These are phyloP conservation scores for Solanum rostratum DNA, from an alignment of 257 asterid species.

Conservation along the genomic window DNA sequence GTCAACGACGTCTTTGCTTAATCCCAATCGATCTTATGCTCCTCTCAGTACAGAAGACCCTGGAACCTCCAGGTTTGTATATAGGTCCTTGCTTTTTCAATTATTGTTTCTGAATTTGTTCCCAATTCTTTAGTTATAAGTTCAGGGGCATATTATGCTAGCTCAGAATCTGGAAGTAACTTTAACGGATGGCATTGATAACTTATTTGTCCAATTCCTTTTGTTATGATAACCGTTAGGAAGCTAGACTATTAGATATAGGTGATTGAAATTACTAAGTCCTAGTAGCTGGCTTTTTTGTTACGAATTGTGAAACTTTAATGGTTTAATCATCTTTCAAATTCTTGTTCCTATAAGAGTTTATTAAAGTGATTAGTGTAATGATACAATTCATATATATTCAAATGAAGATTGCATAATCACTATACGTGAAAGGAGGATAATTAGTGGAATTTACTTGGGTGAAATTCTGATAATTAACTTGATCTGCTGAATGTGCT, in stretches of 20 bases:
- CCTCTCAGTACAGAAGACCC: constrained; percentile 67
- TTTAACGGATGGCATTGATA: neutral
- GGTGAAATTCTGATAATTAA: neutral
- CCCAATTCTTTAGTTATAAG: neutral
- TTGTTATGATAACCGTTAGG: neutral
- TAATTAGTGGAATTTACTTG: neutral
- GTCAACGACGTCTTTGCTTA: constrained; percentile 74
- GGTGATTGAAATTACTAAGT: neutral
- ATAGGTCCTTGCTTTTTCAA: neutral
- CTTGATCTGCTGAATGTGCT: neutral
- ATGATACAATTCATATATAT: neutral
- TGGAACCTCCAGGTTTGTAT: constrained; percentile 42
- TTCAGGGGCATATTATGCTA: neutral
- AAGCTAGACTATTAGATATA: neutral
- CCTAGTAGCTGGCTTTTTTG: neutral
- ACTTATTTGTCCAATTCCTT: neutral
- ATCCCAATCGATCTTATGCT: constrained; percentile 45
- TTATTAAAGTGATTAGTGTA: neutral
- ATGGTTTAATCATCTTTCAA: neutral
- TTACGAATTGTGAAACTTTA: neutral
- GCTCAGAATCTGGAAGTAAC: neutral
- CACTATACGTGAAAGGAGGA: neutral
- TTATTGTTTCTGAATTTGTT: neutral
- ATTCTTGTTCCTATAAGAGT: neutral
- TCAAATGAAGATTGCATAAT: neutral